Evolutionary conservation across 2,329 filamentous ascomycete species (phyloP), one percentile per base, ranked within the genome.

Genomic region (Epichloe typhina): DNA sequence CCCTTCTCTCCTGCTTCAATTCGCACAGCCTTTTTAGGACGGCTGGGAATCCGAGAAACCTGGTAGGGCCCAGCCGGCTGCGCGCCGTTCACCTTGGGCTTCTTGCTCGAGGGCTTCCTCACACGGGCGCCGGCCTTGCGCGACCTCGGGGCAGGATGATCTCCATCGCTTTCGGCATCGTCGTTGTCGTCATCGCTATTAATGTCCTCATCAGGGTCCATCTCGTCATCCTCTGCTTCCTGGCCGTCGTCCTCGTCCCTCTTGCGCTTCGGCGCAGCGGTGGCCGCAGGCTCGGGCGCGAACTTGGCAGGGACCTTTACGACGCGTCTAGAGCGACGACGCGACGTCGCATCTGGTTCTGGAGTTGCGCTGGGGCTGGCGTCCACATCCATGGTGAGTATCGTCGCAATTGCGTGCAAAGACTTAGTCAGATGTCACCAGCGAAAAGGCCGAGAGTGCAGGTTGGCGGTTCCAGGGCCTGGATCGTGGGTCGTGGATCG

Each of bases 251-350:
- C 63, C 5, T 73, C 71, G 49, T 63, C 69, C 55, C 76, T 73
- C 67, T 84, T 83, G 64, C 80, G 75, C 67, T 83, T 83, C 47
- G 72, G 62, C 41, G 70, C 69, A 44, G 67, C 58, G 50, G 69
- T 61, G 57, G 57, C 57, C 41, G 62, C 52, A 50, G 61, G 53
- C 54, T 82, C 75, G 50, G 77, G 74, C 52, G 70, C 70, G 66
- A 80, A 83, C 64, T 82, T 82, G 61, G 74, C 65, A 44, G 80
- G 79, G 37, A 71, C 72, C 61, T 72, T 77, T 55, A 79, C 73
- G 70, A 81, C 80, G 78, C 80, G 80, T 79, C 80, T 79, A 38
- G 82, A 86, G 57, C 80, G 79, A 66, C 83, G 82, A 73, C 76
- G 75, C 67, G 74, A 71, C 61, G 72, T 71, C 53, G 70, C 67